Evolutionary conservation across 2,329 filamentous ascomycete species (phyloP).

Genomic region (Fusarium verrucosum): DNA sequence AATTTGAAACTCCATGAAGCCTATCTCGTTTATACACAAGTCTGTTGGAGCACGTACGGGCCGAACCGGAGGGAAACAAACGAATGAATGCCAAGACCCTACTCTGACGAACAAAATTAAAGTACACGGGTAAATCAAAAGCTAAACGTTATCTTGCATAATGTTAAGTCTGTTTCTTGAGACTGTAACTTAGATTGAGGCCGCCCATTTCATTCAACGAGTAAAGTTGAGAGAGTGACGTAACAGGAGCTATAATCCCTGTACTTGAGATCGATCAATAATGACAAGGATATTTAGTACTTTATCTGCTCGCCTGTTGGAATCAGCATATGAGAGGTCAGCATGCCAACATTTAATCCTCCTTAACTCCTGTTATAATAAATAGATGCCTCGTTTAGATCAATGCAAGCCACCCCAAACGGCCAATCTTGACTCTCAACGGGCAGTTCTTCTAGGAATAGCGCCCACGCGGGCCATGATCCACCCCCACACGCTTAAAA

Average conservation of each 20-base stretch:
- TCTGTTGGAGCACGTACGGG: not conserved
- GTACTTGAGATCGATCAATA: not conserved
- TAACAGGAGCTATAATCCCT: conserved; percentile 9
- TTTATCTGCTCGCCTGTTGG: conserved; percentile 5
- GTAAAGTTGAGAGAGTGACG: conserved; percentile 5
- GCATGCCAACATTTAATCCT: conserved; percentile 1
- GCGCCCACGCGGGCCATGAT: conserved; percentile 21
- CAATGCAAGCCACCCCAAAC: conserved; percentile 8
- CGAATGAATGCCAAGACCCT: not conserved
- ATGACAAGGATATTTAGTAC: not conserved
- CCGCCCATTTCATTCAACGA: not conserved
- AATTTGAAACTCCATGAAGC: not conserved
- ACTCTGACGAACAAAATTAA: not conserved
- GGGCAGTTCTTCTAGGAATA: conserved; percentile 17
- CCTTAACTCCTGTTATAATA: conserved; percentile 8
- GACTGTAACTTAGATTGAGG: not conserved
- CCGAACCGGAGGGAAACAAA: conserved; percentile 8
- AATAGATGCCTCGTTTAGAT: too few relatives aligned
- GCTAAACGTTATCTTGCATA: not conserved
- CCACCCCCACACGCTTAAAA: conserved; percentile 27
- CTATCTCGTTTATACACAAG: not conserved
- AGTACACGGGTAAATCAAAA: not conserved
- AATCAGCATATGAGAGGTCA: not conserved
- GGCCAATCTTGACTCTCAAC: conserved; percentile 1
- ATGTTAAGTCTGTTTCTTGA: not conserved